Percentiles rank a stretch among this genome's conserved stretches.
Conservation (phyloP, 139 green algal species). For the Haematococcus sp. region DNA sequence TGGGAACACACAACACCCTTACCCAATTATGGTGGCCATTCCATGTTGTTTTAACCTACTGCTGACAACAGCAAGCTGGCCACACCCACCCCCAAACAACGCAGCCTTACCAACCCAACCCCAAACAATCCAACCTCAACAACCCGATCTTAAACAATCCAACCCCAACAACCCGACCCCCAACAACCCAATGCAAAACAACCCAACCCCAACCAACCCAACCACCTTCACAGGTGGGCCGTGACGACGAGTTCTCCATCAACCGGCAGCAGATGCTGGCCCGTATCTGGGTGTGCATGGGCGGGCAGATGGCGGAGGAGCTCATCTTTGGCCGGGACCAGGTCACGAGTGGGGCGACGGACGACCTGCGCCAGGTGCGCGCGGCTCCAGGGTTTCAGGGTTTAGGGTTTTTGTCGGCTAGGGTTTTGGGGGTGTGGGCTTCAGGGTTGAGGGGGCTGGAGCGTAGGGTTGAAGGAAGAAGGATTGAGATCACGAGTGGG, state of each 20-base stretch:
- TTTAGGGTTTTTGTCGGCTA: background rate
- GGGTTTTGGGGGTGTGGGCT: background rate
- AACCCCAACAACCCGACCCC: too few relatives aligned
- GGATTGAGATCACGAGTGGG: background rate
- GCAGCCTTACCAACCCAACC: too few relatives aligned
- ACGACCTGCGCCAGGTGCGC: constrained; percentile 76
- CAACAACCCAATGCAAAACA: too few relatives aligned
- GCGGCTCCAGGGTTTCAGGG: background rate
- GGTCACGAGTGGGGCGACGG: constrained; percentile 71
- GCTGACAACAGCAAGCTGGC: too few relatives aligned
- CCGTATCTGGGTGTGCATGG: constrained; percentile 94
- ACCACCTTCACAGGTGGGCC: constrained; percentile 47
- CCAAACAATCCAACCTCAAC: too few relatives aligned
- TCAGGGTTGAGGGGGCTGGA: background rate
- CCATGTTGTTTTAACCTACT: too few relatives aligned
- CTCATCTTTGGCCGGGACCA: constrained; percentile 93
- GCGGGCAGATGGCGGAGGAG: constrained; percentile 94
- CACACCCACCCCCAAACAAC: too few relatives aligned
- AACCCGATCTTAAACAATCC: too few relatives aligned
- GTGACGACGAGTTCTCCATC: constrained; percentile 84
- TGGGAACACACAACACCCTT: too few relatives aligned
- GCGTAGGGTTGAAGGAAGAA: background rate
- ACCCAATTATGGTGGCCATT: too few relatives aligned
- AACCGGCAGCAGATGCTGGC: constrained; percentile 91
- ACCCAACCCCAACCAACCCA: too few relatives aligned